Percentiles rank a stretch among this genome's conserved stretches.
Evolutionary conservation across 148 eudicot genomes (phyloP).

Genomic region (Vaccinium macrocarpon): DNA sequence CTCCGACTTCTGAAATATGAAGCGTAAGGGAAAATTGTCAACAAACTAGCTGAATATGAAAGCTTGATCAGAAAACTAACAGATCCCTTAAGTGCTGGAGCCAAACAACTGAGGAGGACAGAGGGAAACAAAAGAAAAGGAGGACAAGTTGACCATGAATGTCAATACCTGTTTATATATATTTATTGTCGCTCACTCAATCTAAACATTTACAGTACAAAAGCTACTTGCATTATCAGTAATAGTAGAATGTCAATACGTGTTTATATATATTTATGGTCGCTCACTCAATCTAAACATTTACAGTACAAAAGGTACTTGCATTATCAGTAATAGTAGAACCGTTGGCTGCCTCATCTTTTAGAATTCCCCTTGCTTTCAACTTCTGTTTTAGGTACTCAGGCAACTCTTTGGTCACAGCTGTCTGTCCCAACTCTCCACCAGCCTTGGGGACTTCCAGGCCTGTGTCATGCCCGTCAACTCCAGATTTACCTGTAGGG

Average conservation of each 20-base stretch:
- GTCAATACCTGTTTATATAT: background rate
- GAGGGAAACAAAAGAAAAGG: background rate
- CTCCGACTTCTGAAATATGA: conserved; percentile 48
- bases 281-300: background rate
- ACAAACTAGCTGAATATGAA: conserved; percentile 1
- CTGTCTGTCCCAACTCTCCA: conserved; percentile 44
- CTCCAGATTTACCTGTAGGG: conserved; percentile 33
- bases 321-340: conserved; percentile 31
- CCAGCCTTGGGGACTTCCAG: conserved; percentile 29
- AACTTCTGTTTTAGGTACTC: conserved; percentile 83
- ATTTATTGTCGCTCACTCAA: background rate
- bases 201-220: background rate
- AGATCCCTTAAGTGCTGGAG: background rate
- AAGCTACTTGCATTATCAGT: conserved; percentile 43
- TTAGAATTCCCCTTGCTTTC: conserved; percentile 85
- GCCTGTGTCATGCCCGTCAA: conserved; percentile 36
- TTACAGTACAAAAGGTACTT: conserved; percentile 26
- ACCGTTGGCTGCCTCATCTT: conserved; percentile 41
- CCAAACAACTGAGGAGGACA: conserved; percentile 4
- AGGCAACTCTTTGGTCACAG: conserved; percentile 56
- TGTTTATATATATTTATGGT: background rate
- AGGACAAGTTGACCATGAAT: background rate
- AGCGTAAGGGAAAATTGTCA: conserved; percentile 16
- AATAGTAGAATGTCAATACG: background rate
- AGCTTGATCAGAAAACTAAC: background rate